Evolutionary conservation across 495 filamentous ascomycete genomes (phyloP).

Genomic region (Podospora pseudoanserina): DNA sequence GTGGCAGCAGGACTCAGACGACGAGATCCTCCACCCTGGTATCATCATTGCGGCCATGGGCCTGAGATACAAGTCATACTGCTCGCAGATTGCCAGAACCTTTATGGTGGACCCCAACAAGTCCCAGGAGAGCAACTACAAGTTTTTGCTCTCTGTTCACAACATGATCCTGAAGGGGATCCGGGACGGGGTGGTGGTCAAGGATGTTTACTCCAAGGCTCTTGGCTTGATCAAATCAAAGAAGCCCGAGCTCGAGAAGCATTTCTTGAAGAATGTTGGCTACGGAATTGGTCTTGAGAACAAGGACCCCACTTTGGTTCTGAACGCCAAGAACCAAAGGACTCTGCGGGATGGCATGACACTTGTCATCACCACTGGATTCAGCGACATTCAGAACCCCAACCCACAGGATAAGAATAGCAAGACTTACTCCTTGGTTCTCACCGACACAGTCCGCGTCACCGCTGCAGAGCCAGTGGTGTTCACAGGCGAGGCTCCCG

Average conservation of each 20-base stretch:
- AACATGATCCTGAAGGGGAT: conserved; percentile 84
- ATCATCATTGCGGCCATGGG: conserved; percentile 90
- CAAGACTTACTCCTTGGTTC: conserved; percentile 79
- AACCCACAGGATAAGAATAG: conserved; percentile 80
- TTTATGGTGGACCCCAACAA: conserved; percentile 97
- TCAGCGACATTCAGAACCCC: conserved; percentile 81
- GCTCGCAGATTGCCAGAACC: conserved; percentile 82
- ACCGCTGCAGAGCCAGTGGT: conserved; percentile 70
- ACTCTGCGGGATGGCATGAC: conserved; percentile 95
- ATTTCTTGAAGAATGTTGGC: conserved; percentile 87
- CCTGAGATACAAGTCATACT: conserved; percentile 90
- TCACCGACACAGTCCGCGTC: conserved; percentile 91
- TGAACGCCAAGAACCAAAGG: conserved; percentile 80
- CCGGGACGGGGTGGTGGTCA: conserved; percentile 78
- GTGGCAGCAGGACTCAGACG: conserved; percentile 67
- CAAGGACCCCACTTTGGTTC: conserved; percentile 70
- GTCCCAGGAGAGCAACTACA: conserved; percentile 89
- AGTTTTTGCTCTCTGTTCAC: conserved; percentile 80
- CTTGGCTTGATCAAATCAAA: conserved; percentile 70
- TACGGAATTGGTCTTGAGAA: conserved; percentile 90
- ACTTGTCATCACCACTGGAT: conserved; percentile 78
- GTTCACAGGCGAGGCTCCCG: conserved; percentile 88
- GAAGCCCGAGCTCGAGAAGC: conserved; percentile 89
- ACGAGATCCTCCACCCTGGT: conserved; percentile 83
- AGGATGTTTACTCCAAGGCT: conserved; percentile 91